phyloP scores from a whole-genome alignment of 176 grass and related monocot genomes.

The Ensete glaucum region DNA sequence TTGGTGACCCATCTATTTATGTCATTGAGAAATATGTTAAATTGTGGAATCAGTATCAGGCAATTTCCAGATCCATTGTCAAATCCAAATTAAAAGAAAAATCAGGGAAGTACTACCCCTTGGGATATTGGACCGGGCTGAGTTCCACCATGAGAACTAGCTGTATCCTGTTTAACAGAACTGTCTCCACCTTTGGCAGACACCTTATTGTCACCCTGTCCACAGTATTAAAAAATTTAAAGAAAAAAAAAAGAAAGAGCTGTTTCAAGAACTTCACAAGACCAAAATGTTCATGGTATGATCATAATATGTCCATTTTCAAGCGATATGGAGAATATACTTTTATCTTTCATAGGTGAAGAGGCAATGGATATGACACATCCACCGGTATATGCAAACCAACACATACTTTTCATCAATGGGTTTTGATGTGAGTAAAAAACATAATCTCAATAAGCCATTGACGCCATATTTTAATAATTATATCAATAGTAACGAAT shows the following conservation, averaged over 20 bases:
- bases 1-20: conserved; percentile 59
- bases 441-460: too few relatives aligned
- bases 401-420: not conserved
- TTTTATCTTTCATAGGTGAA: not conserved
- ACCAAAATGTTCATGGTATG: conserved; percentile 3
- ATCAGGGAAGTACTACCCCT: conserved; percentile 36
- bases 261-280: not conserved
- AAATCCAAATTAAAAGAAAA: conserved; percentile 13
- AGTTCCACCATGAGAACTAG: conserved; percentile 34
- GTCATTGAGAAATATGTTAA: conserved; percentile 25
- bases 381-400: not conserved
- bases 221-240: conserved; percentile 6
- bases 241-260: not conserved
- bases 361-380: not conserved
- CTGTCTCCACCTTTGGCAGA: conserved; percentile 68
- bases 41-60: not conserved
- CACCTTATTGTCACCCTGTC: conserved; percentile 83
- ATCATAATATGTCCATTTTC: not conserved
- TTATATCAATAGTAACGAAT: too few relatives aligned
- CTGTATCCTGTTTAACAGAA: conserved; percentile 58
- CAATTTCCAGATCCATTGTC: not conserved
- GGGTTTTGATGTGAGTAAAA: too few relatives aligned
- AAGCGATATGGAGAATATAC: not conserved
- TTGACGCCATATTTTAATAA: too few relatives aligned
- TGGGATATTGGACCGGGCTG: conserved; percentile 54